Conservation (phyloP, 129 eudicot genomes). For the Flaveria linearis region DNA sequence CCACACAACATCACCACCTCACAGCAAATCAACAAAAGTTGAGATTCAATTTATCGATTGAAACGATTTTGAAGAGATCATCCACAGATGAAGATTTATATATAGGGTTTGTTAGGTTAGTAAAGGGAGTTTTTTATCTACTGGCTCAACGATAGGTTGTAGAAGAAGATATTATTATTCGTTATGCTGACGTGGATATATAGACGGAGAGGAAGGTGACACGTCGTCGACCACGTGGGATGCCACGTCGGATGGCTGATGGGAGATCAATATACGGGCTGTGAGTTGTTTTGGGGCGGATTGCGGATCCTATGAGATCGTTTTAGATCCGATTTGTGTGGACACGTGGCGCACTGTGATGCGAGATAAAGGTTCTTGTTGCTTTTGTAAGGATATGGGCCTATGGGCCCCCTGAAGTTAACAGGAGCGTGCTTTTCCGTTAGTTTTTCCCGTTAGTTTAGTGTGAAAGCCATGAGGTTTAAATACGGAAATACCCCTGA, state of each 20-base stretch:
- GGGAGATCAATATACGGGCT: constrained; percentile 48
- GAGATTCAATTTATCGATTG: constrained; percentile 18
- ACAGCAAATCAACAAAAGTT: not conserved
- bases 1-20: constrained; percentile 22
- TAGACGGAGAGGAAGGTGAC: constrained; percentile 31
- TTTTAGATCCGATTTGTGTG: constrained; percentile 44
- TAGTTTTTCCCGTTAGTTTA: constrained; percentile 9
- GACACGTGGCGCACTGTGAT: constrained; percentile 50
- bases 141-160: constrained; percentile 10
- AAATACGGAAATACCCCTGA: constrained; percentile 13
- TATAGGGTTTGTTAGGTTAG: constrained; percentile 51
- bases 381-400: not conserved
- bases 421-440: constrained; percentile 12
- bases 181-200: constrained; percentile 37
- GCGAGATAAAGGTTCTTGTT: constrained; percentile 41
- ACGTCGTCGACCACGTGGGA: constrained; percentile 29
- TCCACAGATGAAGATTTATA: constrained; percentile 31
- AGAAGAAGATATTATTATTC: constrained; percentile 41
- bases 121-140: not conserved
- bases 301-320: constrained; percentile 39
- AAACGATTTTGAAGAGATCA: constrained; percentile 18
- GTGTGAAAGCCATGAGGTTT: not conserved
- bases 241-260: constrained; percentile 38
- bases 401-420: not conserved
- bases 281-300: constrained; percentile 43